phyloP scores from a whole-genome alignment of 2,329 filamentous ascomycete genomes.

The Neodidymelliopsis sp. region DNA sequence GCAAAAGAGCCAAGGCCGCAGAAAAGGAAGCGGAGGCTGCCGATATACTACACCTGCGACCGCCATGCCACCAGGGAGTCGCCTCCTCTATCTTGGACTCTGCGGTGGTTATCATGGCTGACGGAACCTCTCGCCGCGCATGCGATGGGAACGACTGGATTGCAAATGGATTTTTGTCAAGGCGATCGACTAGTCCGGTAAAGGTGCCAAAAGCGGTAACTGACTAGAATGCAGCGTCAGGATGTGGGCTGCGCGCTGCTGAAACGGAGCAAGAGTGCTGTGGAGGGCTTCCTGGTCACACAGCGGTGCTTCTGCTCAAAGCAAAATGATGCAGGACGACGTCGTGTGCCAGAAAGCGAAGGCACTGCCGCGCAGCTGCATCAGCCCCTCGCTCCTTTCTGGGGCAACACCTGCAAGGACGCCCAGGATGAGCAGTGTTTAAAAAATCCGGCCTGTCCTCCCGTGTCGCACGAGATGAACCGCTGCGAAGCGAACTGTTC shows the following conservation, averaged over 20 bases:
- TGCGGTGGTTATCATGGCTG: conserved; percentile 14
- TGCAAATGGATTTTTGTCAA: conserved; percentile 36
- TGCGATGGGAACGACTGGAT: conserved; percentile 16
- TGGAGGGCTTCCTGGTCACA: conserved; percentile 8
- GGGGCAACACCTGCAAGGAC: conserved; percentile 11
- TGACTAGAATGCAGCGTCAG: conserved; percentile 16
- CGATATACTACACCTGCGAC: conserved; percentile 12
- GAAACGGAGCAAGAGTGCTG: conserved; percentile 9
- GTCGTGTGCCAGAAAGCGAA: conserved; percentile 3
- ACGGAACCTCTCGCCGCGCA: conserved; percentile 5
- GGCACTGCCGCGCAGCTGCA: conserved; percentile 2
- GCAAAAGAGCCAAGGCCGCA: conserved; percentile 6
- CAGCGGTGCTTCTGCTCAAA: conserved; percentile 6
- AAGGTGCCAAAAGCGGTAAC: conserved; percentile 13
- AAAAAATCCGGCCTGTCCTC: conserved; percentile 9
- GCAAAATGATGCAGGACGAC: conserved; percentile 2
- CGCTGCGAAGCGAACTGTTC: conserved; percentile 11
- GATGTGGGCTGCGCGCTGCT: conserved; percentile 8
- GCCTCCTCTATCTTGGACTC: conserved; percentile 19
- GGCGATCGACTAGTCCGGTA: conserved; percentile 12
- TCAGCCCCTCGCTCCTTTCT: conserved; percentile 2
- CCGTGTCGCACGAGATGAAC: conserved; percentile 16
- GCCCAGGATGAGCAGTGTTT: conserved; percentile 13
- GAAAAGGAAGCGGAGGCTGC: conserved; percentile 19
- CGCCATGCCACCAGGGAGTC: conserved; percentile 18